Evolutionary conservation across 805 yeast genomes (phyloP), one percentile per base, ranked within the genome.

Genomic region (Candida pseudofarinosa): DNA sequence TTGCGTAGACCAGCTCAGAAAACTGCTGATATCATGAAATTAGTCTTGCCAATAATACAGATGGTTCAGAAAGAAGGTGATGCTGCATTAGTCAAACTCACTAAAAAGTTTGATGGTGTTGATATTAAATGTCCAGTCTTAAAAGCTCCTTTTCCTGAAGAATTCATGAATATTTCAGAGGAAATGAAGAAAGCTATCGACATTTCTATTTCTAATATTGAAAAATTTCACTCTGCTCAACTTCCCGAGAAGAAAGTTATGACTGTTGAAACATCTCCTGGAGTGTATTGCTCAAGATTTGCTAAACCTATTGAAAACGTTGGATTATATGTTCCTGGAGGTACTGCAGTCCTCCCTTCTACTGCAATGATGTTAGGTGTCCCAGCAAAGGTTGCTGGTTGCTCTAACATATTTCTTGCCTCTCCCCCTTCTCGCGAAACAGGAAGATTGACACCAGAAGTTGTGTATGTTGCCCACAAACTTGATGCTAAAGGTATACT

Each of bases 311-410:
- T 93, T 53, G 96, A 88, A 58, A 82, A 79, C 46, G 99, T 93
- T 42, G 99, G 99, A 47, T 77, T 95, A 46, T 93, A 93, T 60
- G 87, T 93, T 46, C 99, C 99, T 42, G 99, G 99, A 55, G 99
- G 99, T 54, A 89, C 98, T 35, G 99, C 99, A 3, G 91, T 93
- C 28, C 76, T 93, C 51, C 99, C 99, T 34, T 91, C 98, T 15
- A 93, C 99, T 12, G 95, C 98, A 4, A 77, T 93, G 67, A 93
- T 93, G 97, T 77, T 93, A 54, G 98, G 99, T 57, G 97, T 93
- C 40, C 99, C 99, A 17, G 99, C 99, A 15, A 80, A 82, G 62
- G 99, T 90, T 48, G 99, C 99, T 19, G 97, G 97, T 4, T 93
- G 98, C 72, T 79, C 82, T 56, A 91, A 89, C 59, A 91, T 93